Evolutionary conservation across 441 rosid genomes (phyloP), one percentile per base, ranked within the genome.

Genomic region (Dalechampia spathulata): DNA sequence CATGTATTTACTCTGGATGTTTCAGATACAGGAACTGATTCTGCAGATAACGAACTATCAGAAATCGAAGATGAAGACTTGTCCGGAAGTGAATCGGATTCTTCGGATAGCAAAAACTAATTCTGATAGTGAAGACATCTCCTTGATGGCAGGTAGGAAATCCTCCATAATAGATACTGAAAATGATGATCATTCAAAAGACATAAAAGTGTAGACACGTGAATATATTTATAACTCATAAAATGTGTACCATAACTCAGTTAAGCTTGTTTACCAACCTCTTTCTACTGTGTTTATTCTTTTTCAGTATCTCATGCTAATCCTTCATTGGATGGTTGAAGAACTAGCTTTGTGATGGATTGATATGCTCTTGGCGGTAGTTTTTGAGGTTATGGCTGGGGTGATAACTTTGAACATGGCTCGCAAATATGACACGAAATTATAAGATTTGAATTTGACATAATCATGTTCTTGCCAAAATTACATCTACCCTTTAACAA

Each of bases 1-100:
- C 4, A 44, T 44, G 63, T 60, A 21, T 55, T 63, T 44, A 48
- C 69, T 71, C 52, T 55, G 14, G 67, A 59, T 50, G 52, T 56
- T 72, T 72, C 69, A 2, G 76, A 62, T 4, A 44, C 52, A 27
- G 80, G 76, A 63, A 64, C 41, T 16, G 71, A 75, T 52, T 74
- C 69, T 58, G 27, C 41, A 0, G 64, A 66, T 43, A 54, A 50
- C 41, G 71, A 62, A 36, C 47, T 53, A 50, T 71, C 76, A 36
- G 88, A 61, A 67, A 44, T 49, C 14, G 75, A 59, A 61, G 74
- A 57, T 30, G 74, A 60, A 28, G 40, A 60, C 68, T 56, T 67
- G 28, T 63, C 69, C 41, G 16, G 15, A 17, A 54, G 43, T 38
- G 82, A 68, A 71, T 64, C 77, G 25, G 78, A 73, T 76, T 67